phyloP scores from a whole-genome alignment of 257 asterid genomes.

The Nicotiana paniculata region DNA sequence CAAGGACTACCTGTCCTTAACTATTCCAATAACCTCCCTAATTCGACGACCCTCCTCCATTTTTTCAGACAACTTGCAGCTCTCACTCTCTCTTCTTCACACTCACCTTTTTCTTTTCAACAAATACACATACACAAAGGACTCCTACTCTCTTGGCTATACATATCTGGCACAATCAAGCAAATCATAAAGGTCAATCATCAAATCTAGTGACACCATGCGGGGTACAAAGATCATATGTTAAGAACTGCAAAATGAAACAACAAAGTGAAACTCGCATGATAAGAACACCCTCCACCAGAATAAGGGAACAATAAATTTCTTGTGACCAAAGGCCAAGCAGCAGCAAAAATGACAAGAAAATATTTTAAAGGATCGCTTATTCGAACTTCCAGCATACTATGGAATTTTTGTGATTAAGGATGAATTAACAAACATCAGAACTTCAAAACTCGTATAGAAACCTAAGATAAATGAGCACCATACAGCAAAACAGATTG shows the following conservation, averaged over 20 bases:
- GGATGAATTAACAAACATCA: not conserved
- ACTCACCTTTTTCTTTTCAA: no score
- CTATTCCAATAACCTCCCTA: no score
- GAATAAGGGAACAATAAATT: not conserved
- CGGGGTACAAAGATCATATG: not conserved
- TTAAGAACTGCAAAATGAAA: not conserved
- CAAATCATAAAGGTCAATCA: constrained; percentile 5
- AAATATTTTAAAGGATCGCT: not conserved
- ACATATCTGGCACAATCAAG: constrained; percentile 25
- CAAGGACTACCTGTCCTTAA: no score
- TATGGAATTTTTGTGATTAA: not conserved
- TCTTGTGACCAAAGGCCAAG: not conserved
- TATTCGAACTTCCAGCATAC: not conserved
- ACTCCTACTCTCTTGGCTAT: no score
- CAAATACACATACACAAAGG: no score
- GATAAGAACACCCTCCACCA: not conserved
- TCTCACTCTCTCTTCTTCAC: no score
- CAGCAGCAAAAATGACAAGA: not conserved
- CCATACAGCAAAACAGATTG: not conserved
- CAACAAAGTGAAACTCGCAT: not conserved
- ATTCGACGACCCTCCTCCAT: no score
- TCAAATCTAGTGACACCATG: not conserved
- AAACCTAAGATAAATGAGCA: not conserved
- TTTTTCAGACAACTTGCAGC: no score
- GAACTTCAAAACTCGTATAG: not conserved